A percentile compares a stretch with the other conserved stretches of the same genome.
Conservation (phyloP, 108 stramenopile species). For the Aurantiochytrium sp. region DNA sequence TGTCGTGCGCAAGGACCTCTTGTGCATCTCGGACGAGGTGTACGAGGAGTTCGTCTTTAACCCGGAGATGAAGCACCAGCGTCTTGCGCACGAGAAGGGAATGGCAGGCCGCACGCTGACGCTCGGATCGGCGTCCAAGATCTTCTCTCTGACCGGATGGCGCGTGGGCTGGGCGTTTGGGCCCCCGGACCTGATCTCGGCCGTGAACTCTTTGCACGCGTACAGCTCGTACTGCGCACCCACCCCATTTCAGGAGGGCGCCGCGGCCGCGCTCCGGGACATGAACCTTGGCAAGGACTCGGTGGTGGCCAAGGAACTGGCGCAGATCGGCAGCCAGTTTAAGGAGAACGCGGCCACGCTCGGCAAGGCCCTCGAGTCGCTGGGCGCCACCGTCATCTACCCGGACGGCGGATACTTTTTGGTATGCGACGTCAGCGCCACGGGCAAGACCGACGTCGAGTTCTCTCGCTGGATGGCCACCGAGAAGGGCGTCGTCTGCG, state of each 20-base stretch:
- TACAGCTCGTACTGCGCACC: slow-evolving; percentile 89
- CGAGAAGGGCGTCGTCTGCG: slow-evolving; percentile 79
- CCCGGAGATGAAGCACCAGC: slow-evolving; percentile 69
- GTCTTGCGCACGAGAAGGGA: slow-evolving; percentile 72
- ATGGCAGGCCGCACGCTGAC: slow-evolving; percentile 89
- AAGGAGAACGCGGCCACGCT: slow-evolving; percentile 73
- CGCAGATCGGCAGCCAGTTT: slow-evolving; percentile 68
- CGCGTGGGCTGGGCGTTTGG: slow-evolving; percentile 96
- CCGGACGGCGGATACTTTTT: slow-evolving; percentile 91
- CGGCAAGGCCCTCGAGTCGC: slow-evolving; percentile 57
- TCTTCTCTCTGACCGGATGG: slow-evolving; percentile 97
- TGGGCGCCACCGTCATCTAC: slow-evolving; percentile 63
- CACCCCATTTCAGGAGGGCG: slow-evolving; percentile 87
- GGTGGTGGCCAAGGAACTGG: slow-evolving; percentile 53
- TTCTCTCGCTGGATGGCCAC: slow-evolving; percentile 72
- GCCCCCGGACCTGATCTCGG: slow-evolving; percentile 58
- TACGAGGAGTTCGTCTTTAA: slow-evolving; percentile 91
- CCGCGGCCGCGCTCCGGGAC: slow-evolving; percentile 45
- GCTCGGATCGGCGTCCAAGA: slow-evolving; percentile 91
- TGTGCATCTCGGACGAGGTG: slow-evolving; percentile 85
- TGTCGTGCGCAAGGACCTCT: slow-evolving; percentile 64
- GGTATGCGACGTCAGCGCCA: slow-evolving; percentile 67
- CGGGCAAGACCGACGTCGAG: slow-evolving; percentile 55
- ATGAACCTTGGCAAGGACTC: background rate
- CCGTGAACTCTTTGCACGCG: background rate